Evolutionary conservation across 2,329 filamentous ascomycete genomes (phyloP).

Genomic region (Aspergillus sp.): DNA sequence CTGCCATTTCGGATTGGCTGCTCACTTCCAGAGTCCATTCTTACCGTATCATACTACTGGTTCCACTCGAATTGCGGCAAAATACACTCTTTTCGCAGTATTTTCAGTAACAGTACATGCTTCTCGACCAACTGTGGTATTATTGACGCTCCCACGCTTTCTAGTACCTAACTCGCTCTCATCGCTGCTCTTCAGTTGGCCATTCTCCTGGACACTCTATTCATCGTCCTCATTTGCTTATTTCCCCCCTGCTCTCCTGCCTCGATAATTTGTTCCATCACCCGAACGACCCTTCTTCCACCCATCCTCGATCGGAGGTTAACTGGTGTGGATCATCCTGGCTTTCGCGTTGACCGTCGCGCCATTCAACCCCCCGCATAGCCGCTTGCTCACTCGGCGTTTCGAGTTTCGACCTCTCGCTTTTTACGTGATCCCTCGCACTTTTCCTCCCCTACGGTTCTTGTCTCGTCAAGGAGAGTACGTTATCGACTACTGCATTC

Average conservation of each 20-base stretch:
- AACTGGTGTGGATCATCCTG: slow-evolving; percentile 28
- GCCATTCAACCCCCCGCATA: slow-evolving; percentile 25
- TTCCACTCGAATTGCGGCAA: not conserved
- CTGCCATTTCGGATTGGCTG: not conserved
- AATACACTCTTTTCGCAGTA: not conserved
- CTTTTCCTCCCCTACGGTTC: not conserved
- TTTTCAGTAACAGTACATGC: not conserved
- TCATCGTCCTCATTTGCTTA: not conserved
- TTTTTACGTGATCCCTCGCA: slow-evolving; percentile 17
- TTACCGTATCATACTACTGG: not conserved
- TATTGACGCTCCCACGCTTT: slow-evolving; percentile 1
- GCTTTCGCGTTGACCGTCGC: slow-evolving; percentile 26
- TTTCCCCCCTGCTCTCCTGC: not conserved
- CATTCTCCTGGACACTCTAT: not conserved
- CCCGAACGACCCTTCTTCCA: not conserved
- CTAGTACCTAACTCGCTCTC: not conserved
- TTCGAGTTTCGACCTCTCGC: slow-evolving; percentile 9
- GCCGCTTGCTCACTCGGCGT: slow-evolving; percentile 18
- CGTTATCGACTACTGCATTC: not conserved
- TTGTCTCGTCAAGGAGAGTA: not conserved
- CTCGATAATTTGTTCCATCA: not conserved
- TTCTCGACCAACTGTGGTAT: not conserved
- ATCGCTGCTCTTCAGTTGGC: slow-evolving; percentile 1
- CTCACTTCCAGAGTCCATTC: not conserved
- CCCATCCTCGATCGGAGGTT: slow-evolving; percentile 18